phyloP scores from a whole-genome alignment of 306 rosid genomes.

The Lathyrus aphaca region DNA sequence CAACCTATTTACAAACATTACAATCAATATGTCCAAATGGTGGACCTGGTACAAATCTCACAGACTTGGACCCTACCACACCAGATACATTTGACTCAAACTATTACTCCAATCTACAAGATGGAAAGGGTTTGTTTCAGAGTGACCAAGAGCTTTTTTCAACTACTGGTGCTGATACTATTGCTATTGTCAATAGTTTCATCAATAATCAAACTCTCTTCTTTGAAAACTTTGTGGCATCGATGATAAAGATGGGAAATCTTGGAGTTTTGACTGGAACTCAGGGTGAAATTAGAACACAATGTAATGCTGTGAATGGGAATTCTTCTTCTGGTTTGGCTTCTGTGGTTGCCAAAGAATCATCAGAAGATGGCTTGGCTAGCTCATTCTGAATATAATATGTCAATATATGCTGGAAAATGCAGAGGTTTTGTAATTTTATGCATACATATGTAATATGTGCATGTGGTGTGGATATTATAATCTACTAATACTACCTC shows the following conservation, averaged over 20 bases:
- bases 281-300: constrained; percentile 44
- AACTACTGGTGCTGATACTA: constrained; percentile 45
- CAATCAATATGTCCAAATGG: constrained; percentile 44
- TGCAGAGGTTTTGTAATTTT: no score
- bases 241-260: constrained; percentile 56
- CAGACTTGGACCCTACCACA: constrained; percentile 46
- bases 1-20: constrained; percentile 26
- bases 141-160: constrained; percentile 52
- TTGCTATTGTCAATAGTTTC: constrained; percentile 43
- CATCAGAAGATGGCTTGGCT: constrained; percentile 20
- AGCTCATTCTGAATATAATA: constrained; percentile 30
- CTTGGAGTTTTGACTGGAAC: constrained; percentile 48
- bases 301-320: constrained; percentile 45
- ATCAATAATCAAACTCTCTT: constrained; percentile 34
- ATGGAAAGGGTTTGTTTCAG: constrained; percentile 40
- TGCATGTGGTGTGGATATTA: no score
- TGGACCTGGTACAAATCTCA: constrained; percentile 38
- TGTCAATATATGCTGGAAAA: no score
- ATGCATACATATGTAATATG: no score
- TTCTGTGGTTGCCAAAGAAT: background rate
- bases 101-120: constrained; percentile 46
- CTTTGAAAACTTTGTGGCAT: constrained; percentile 30
- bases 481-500: no score
- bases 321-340: constrained; percentile 32
- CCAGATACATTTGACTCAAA: constrained; percentile 46